These are phyloP conservation scores for Citrullus mucosospermus DNA, from an alignment of 306 rosid genomes.

Conservation along the genomic window DNA sequence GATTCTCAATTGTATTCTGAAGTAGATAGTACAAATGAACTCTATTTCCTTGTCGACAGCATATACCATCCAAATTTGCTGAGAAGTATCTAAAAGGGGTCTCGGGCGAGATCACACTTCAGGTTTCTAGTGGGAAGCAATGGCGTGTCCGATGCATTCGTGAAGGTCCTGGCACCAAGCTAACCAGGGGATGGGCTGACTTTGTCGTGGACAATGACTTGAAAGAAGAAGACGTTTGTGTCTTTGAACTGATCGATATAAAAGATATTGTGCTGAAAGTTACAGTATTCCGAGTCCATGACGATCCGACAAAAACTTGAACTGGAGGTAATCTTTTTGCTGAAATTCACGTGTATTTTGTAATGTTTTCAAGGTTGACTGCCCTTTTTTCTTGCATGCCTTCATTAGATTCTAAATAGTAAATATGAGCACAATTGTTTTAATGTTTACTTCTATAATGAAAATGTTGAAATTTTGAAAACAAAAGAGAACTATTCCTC, in stretches of 20 bases:
- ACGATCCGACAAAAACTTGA: conserved; percentile 19
- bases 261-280: conserved; percentile 77
- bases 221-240: conserved; percentile 96
- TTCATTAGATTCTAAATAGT: background rate
- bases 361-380: background rate
- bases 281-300: conserved; percentile 51
- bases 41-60: conserved; percentile 30
- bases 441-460: background rate
- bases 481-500: background rate
- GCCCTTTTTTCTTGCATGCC: background rate
- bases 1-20: background rate
- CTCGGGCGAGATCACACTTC: conserved; percentile 88
- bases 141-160: conserved; percentile 91
- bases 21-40: conserved; percentile 1
- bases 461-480: background rate
- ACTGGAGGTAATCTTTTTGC: background rate
- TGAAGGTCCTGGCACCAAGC: conserved; percentile 74
- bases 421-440: background rate
- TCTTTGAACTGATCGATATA: conserved; percentile 56
- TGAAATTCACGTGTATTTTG: background rate
- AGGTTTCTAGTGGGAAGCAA: conserved; percentile 57
- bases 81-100: conserved; percentile 76
- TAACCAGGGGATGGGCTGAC: conserved; percentile 96
- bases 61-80: conserved; percentile 93
- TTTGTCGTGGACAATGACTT: conserved; percentile 68